Evolutionary conservation across 768 basidiomycete genomes (phyloP).

Genomic region (Wakefieldia striispora): DNA sequence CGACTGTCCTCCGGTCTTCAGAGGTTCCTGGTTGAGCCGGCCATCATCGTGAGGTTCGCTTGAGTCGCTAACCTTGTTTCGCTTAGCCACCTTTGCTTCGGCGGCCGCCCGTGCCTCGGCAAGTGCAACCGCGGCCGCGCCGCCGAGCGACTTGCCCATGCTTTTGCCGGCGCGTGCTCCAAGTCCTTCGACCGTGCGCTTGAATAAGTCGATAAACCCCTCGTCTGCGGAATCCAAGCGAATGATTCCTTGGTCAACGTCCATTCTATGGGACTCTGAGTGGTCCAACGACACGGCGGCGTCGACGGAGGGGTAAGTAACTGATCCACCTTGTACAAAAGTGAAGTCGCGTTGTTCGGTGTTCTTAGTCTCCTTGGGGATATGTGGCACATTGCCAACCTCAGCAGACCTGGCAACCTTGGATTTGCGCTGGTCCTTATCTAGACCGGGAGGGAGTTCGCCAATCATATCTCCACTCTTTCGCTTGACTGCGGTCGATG

Average conservation of each 20-base stretch:
- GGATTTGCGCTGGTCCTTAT: slow-evolving; percentile 41
- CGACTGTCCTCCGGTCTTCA: not conserved
- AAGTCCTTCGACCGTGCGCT: slow-evolving; percentile 68
- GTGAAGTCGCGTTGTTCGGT: not conserved
- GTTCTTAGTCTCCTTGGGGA: slow-evolving; percentile 9
- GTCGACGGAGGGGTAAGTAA: not conserved
- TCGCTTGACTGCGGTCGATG: slow-evolving; percentile 47
- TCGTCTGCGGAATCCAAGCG: slow-evolving; percentile 24
- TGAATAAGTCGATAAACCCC: slow-evolving; percentile 63
- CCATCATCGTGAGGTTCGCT: slow-evolving; percentile 27
- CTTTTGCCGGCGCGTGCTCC: slow-evolving; percentile 58
- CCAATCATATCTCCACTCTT: slow-evolving; percentile 58
- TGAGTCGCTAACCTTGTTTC: slow-evolving; percentile 43
- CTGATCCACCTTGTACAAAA: slow-evolving; percentile 3
- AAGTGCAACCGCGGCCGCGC: slow-evolving; percentile 49
- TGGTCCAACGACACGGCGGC: not conserved
- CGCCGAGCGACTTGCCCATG: slow-evolving; percentile 60
- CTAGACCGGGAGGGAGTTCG: slow-evolving; percentile 15
- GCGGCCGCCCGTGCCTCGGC: slow-evolving; percentile 66
- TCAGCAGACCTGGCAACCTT: slow-evolving; percentile 51
- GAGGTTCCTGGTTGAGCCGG: slow-evolving; percentile 5
- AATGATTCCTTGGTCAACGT: slow-evolving; percentile 16
- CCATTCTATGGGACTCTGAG: slow-evolving; percentile 26
- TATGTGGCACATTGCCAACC: slow-evolving; percentile 31
- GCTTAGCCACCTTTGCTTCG: slow-evolving; percentile 66